Evolutionary conservation across 2,329 filamentous ascomycete species (phyloP), one percentile per base, ranked within the genome.

Genomic region (Nannizziopsis barbatae): DNA sequence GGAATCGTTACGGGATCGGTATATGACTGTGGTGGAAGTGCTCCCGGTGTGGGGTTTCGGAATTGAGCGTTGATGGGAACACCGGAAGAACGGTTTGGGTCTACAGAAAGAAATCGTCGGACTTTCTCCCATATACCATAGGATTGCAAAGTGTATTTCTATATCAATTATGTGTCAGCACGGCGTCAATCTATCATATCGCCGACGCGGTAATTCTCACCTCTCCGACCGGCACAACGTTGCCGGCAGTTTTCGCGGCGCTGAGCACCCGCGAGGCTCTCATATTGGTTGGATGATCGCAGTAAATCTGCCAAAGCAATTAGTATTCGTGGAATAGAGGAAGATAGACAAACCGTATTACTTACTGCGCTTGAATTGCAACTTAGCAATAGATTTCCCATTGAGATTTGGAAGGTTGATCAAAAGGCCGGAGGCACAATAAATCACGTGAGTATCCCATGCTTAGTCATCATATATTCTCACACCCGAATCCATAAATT

Each of bases 71-170:
- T 96, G 61, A 98, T 73, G 41, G 92, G 92, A 15, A 98, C 74
- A 67, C 92, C 92, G 61, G 84, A 88, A 57, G 89, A 95, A 56
- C 92, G 89, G 62, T 86, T 80, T 32, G 88, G 78, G 66, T 95
- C 90, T 61, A 98, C 72, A 57, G 87, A 80, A 57, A 95, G 69
- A 58, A 83, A 65, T 57, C 81, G 79, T 65, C 89, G 88, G 66
- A 98, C 72, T 49, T 72, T 73, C 63, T 90, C 88, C 85, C 87
- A 96, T 68, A 96, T 73, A 36, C 92, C 92, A 35, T 76, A 79
- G 45, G 90, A 92, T 65, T 95, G 86, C 55, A 96, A 74, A 32
- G 89, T 94, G 73, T 98, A 90, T 85, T 96, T 96, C 90, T 98
- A 61, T 9, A 43, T 4, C 22, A 27, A 27, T 4, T 1, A 12